Conservation (phyloP, 1,284 basidiomycete species). For the Fomitopsis pinicola region DNA sequence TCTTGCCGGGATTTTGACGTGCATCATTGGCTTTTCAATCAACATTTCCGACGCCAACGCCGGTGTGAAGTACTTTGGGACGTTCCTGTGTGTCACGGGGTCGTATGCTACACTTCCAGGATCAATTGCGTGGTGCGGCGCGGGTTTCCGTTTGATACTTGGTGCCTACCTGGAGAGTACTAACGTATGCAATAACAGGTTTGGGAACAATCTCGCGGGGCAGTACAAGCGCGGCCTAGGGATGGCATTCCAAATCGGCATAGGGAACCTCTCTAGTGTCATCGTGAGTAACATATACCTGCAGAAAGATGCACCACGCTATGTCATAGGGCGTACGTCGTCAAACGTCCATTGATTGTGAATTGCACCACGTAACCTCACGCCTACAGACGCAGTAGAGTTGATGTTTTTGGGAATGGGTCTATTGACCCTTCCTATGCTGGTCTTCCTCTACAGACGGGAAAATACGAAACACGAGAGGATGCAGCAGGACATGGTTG, state of each 20-base stretch:
- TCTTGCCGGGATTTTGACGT: slow-evolving; percentile 45
- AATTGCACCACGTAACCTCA: neutral
- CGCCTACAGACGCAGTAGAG: slow-evolving; percentile 30
- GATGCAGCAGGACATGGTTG: too few species aligned
- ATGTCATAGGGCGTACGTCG: slow-evolving; percentile 41
- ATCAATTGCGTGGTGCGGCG: slow-evolving; percentile 58
- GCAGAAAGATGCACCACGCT: slow-evolving; percentile 51
- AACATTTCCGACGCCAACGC: slow-evolving; percentile 48
- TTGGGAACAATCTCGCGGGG: slow-evolving; percentile 53
- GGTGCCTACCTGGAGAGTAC: slow-evolving; percentile 9
- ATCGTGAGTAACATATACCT: slow-evolving; percentile 60
- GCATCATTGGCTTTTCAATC: slow-evolving; percentile 59
- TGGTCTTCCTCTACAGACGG: slow-evolving; percentile 45
- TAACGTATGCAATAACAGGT: slow-evolving; percentile 31
- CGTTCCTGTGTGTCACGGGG: slow-evolving; percentile 58
- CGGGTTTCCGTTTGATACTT: neutral
- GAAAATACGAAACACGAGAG: slow-evolving; percentile 13
- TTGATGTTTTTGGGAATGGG: slow-evolving; percentile 27
- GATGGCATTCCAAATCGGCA: slow-evolving; percentile 61
- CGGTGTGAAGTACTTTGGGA: slow-evolving; percentile 66
- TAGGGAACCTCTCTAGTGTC: slow-evolving; percentile 51
- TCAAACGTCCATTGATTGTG: too few species aligned
- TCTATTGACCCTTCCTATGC: slow-evolving; percentile 40
- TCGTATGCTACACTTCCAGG: slow-evolving; percentile 60
- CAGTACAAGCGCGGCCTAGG: slow-evolving; percentile 63